Percentiles rank a stretch among this genome's conserved stretches.
These are phyloP conservation scores for Fistulinella prunicolor DNA, from an alignment of 768 basidiomycete species.

Conservation along the genomic window DNA sequence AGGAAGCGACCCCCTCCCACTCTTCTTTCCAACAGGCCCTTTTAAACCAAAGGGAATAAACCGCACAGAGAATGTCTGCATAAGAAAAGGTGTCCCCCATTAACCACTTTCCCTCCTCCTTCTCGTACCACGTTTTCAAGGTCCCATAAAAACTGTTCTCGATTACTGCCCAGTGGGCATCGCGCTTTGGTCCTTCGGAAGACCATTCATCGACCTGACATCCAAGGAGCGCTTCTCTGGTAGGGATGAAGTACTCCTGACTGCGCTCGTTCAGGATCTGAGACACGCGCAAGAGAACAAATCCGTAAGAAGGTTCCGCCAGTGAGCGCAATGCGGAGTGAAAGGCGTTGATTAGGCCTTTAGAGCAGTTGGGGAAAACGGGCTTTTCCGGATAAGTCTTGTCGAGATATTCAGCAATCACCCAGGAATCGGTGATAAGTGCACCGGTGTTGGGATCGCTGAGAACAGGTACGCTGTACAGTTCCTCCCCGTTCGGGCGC, in stretches of 20 bases:
- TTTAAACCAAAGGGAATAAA: conserved; percentile 13
- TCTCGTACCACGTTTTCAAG: conserved; percentile 21
- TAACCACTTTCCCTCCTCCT: conserved; percentile 26
- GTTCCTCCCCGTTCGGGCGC: conserved; percentile 14
- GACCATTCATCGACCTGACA: conserved; percentile 38
- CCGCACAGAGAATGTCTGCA: conserved; percentile 28
- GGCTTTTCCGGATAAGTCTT: conserved; percentile 32
- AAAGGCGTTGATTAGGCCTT: conserved; percentile 24
- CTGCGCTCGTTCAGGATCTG: conserved; percentile 35
- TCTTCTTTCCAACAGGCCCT: conserved; percentile 22
- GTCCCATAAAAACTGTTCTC: conserved; percentile 15
- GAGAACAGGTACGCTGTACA: conserved; percentile 35
- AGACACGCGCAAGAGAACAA: conserved; percentile 21
- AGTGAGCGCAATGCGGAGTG: neutral
- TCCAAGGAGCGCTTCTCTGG: conserved; percentile 32
- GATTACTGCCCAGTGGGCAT: conserved; percentile 24
- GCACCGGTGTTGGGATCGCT: conserved; percentile 30
- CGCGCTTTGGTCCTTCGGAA: conserved; percentile 34
- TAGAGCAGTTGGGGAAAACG: conserved; percentile 23
- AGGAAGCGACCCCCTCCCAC: conserved; percentile 21
- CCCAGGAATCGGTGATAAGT: conserved; percentile 30
- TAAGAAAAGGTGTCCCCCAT: conserved; percentile 31
- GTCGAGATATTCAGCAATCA: conserved; percentile 38
- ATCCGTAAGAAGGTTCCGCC: conserved; percentile 7
- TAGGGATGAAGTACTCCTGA: conserved; percentile 36